Percentiles rank a stretch among this genome's conserved stretches.
phyloP scores from a whole-genome alignment of 2,329 filamentous ascomycete species.

The Gyromitra esculenta region DNA sequence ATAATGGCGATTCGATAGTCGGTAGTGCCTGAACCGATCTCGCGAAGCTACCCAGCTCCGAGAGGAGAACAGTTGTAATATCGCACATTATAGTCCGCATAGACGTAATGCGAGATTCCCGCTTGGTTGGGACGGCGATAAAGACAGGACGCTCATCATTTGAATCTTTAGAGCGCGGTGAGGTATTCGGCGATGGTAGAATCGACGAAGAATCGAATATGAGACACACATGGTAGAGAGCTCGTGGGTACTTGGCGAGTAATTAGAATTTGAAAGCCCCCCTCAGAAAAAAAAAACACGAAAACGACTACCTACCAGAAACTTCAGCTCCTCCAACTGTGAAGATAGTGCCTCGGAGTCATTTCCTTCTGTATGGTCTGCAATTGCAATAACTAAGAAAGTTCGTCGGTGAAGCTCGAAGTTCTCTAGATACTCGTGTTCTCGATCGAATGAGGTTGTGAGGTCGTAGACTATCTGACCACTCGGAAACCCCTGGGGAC shows the following conservation, averaged over 20 bases:
- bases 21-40: slow-evolving; percentile 77
- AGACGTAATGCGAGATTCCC: slow-evolving; percentile 77
- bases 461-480: slow-evolving; percentile 90
- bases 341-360: slow-evolving; percentile 68
- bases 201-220: slow-evolving; percentile 76
- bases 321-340: slow-evolving; percentile 72
- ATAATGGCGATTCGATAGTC: slow-evolving; percentile 78
- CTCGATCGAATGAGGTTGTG: slow-evolving; percentile 81
- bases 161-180: slow-evolving; percentile 64
- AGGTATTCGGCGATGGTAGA: slow-evolving; percentile 61
- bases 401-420: slow-evolving; percentile 58
- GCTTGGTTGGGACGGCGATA: slow-evolving; percentile 73
- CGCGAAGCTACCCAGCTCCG: slow-evolving; percentile 78
- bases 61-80: slow-evolving; percentile 76
- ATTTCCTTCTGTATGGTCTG: slow-evolving; percentile 78
- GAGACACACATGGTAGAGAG: slow-evolving; percentile 79
- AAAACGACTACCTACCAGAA: slow-evolving; percentile 61
- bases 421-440: slow-evolving; percentile 58
- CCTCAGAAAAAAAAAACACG: slow-evolving; percentile 54
- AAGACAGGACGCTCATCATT: slow-evolving; percentile 65
- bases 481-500: slow-evolving; percentile 84
- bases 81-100: slow-evolving; percentile 84
- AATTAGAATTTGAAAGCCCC: slow-evolving; percentile 10
- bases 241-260: slow-evolving; percentile 76
- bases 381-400: slow-evolving; percentile 75